A percentile compares a stretch with the other conserved stretches of the same genome.
Evolutionary conservation across 169 alveolate genomes (phyloP).

Genomic region (Plasmodium cynomolgi): DNA sequence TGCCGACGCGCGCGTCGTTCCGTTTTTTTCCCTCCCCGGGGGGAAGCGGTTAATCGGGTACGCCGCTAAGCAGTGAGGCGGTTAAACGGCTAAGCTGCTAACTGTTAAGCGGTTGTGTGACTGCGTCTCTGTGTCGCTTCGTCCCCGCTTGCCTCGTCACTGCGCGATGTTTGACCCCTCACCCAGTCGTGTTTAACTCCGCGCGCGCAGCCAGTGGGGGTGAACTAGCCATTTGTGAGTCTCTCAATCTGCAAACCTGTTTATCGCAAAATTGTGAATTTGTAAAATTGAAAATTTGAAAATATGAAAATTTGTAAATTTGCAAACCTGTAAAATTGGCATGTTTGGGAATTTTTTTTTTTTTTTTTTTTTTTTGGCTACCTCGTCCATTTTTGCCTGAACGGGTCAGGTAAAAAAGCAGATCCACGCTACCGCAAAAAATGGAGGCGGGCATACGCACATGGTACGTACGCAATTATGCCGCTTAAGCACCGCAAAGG

Average conservation of each 20-base stretch:
- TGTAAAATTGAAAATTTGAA: not conserved
- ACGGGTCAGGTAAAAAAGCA: not conserved
- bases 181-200: not conserved
- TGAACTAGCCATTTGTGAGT: not conserved
- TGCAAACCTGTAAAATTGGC: not conserved
- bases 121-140: not conserved
- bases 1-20: not conserved
- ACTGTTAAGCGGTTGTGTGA: not conserved
- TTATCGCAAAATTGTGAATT: not conserved
- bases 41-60: too few species aligned
- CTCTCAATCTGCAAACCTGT: not conserved
- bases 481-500: not conserved
- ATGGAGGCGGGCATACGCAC: not conserved
- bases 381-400: not conserved
- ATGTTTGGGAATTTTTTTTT: not conserved
- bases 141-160: not conserved
- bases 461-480: not conserved
- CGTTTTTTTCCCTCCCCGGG: not conserved
- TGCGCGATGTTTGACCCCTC: not conserved
- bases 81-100: too few species aligned
- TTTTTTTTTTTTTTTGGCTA: not conserved
- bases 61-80: too few species aligned
- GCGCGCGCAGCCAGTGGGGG: not conserved
- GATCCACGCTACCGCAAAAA: not conserved
- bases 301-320: not conserved